Evolutionary conservation across 2,329 filamentous ascomycete species (phyloP).

Genomic region (Elsinoe ampelina): DNA sequence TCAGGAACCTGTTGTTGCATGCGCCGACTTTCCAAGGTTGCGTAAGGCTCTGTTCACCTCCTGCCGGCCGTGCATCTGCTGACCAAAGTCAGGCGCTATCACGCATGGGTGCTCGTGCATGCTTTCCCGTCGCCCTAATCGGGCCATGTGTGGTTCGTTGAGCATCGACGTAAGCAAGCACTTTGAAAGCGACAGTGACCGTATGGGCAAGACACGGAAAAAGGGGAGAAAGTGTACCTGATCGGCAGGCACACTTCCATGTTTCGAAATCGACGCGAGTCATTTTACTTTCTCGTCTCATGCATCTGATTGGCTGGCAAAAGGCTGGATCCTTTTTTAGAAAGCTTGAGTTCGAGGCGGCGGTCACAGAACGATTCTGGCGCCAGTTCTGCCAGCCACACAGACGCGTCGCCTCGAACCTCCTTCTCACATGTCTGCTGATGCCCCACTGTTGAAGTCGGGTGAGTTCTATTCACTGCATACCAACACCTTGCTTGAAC

Average conservation of each 20-base stretch:
- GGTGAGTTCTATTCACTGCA: neutral
- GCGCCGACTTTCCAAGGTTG: neutral
- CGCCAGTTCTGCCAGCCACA: conserved; percentile 3
- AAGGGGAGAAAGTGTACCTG: neutral
- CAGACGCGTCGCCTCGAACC: neutral
- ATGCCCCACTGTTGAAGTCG: neutral
- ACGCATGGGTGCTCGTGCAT: neutral
- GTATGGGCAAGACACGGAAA: neutral
- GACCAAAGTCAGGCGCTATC: neutral
- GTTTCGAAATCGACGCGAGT: conserved; percentile 4
- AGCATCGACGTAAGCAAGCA: neutral
- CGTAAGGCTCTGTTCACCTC: neutral
- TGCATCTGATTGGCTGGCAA: neutral
- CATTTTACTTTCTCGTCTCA: neutral
- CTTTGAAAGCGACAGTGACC: neutral
- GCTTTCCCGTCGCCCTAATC: conserved; percentile 3
- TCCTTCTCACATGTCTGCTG: neutral
- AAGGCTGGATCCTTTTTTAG: neutral
- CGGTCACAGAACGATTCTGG: conserved; percentile 8
- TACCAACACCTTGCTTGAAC: neutral
- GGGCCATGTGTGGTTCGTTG: neutral
- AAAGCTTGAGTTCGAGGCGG: conserved; percentile 10
- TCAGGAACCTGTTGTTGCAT: neutral
- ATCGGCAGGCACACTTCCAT: conserved; percentile 10
- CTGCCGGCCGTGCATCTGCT: neutral